phyloP scores from a whole-genome alignment of 768 basidiomycete genomes.

The Boletus tomentosulus region DNA sequence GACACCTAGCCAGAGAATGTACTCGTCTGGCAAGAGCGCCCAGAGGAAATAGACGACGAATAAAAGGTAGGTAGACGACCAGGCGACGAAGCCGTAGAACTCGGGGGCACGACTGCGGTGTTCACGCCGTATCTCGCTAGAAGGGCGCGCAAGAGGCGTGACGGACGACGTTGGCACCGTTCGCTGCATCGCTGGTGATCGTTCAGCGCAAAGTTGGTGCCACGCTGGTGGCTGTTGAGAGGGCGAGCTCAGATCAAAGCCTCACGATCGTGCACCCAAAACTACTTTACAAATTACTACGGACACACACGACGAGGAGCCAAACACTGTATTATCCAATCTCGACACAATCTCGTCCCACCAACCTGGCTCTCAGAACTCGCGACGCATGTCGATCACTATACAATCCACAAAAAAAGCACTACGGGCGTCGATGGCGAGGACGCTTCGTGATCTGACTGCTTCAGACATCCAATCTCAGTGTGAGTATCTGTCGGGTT shows the following conservation, averaged over 20 bases:
- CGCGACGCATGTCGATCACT: conserved; percentile 26
- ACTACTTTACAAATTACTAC: neutral
- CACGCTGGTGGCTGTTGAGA: neutral
- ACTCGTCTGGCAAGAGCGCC: conserved; percentile 74
- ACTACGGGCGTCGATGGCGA: conserved; percentile 48
- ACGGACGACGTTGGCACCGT: conserved; percentile 41
- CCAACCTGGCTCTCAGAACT: neutral
- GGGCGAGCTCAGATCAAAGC: neutral
- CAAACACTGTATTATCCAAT: neutral
- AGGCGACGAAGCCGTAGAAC: conserved; percentile 89
- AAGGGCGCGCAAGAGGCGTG: conserved; percentile 41
- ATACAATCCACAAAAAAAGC: conserved; percentile 44
- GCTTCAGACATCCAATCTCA: conserved; percentile 49
- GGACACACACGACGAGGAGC: neutral
- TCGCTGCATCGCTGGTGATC: conserved; percentile 6
- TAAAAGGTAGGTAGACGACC: conserved; percentile 68
- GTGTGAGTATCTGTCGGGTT: conserved; percentile 37
- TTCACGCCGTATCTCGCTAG: conserved; percentile 38
- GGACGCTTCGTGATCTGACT: conserved; percentile 43
- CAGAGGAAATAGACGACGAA: conserved; percentile 73
- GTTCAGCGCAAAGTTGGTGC: neutral
- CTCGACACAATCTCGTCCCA: neutral
- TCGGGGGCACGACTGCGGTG: conserved; percentile 70
- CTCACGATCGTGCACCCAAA: neutral
- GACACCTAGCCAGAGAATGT: conserved; percentile 62